Evolutionary conservation across 208 protist species (phyloP).

Genomic region (Hexamita inflata): DNA sequence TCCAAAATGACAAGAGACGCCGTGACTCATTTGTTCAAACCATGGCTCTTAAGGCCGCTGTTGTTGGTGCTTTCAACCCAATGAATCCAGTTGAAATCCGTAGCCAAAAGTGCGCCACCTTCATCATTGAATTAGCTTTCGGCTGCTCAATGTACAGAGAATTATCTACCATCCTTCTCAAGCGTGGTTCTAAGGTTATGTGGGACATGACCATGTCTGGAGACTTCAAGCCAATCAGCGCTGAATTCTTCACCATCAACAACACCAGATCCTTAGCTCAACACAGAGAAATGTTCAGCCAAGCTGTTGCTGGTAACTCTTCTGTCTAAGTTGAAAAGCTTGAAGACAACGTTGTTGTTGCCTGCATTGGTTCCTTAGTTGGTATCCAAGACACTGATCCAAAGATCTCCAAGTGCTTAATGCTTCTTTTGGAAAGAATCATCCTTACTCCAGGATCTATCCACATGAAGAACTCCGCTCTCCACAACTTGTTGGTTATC

Average conservation of each 20-base stretch:
- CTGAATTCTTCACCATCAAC: constrained; percentile 89
- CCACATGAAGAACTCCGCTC: constrained; percentile 86
- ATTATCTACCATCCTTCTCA: background rate
- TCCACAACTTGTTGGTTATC: constrained; percentile 99
- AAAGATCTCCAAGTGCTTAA: constrained; percentile 91
- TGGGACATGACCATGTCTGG: background rate
- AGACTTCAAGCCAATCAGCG: constrained; percentile 58
- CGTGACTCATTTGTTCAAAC: constrained; percentile 83
- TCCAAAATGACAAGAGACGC: constrained; percentile 90
- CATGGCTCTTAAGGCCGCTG: constrained; percentile 75
- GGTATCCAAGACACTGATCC: constrained; percentile 51
- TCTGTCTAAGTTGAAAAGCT: constrained; percentile 79
- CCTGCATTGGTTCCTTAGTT: constrained; percentile 63
- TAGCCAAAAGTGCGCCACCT: background rate
- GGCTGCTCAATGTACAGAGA: background rate
- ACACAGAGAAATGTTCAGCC: constrained; percentile 65
- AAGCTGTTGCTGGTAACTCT: constrained; percentile 94
- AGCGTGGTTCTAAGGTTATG: background rate
- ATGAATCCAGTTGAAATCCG: constrained; percentile 55
- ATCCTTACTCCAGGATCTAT: constrained; percentile 50
- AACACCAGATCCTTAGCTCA: constrained; percentile 83
- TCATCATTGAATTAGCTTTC: background rate
- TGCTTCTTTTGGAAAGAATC: constrained; percentile 97
- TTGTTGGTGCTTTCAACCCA: constrained; percentile 78
- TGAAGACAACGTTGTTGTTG: constrained; percentile 84